Evolutionary conservation across 345 rosid genomes (phyloP), one percentile per base, ranked within the genome.

Genomic region (Corchorus capsularis): DNA sequence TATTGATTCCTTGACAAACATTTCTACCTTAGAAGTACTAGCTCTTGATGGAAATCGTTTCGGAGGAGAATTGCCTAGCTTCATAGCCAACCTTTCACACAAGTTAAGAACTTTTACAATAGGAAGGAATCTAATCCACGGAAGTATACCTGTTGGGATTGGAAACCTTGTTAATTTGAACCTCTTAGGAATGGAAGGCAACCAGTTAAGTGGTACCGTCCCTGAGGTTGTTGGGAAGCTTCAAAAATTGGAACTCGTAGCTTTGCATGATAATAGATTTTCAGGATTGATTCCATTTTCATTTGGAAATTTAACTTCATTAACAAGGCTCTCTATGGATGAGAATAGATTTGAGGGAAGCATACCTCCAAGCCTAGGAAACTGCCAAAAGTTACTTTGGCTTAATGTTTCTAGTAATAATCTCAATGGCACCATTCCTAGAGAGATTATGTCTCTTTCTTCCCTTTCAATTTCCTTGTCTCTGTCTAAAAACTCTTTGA

Each of bases 371-470:
- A 83, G 73, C 50, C 76, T 81, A 13, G 85, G 85, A 19, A 77
- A 75, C 27, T 81, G 78, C 45, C 35, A 54, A 17, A 74, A 69
- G 4, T 78, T 85, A 63, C 56, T 12, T 35, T 34, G 15, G 32
- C 63, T 85, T 4, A 68, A 75, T 60, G 41, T 83, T 32, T 83
- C 86, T 56, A 65, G 63, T 32, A 83, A 85, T 75, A 50, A 69
- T 45, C 83, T 83, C 3, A 81, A 4, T 32, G 86, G 88, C 54
- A 77, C 74, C 72, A 71, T 85, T 74, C 84, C 88, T 34, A 71
- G n/a, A 74, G 69, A 85, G 56, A 61, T 81, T 32, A 1, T 81
- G 16, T 69, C 74, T 15, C 83, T 81, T 69, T 71, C 84, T 67
- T 82, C 85, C 39, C 65, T 83, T 47, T 77, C 83, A 77, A 63